Conservation (phyloP, 306 rosid genomes). For the Trifolium dubium region DNA sequence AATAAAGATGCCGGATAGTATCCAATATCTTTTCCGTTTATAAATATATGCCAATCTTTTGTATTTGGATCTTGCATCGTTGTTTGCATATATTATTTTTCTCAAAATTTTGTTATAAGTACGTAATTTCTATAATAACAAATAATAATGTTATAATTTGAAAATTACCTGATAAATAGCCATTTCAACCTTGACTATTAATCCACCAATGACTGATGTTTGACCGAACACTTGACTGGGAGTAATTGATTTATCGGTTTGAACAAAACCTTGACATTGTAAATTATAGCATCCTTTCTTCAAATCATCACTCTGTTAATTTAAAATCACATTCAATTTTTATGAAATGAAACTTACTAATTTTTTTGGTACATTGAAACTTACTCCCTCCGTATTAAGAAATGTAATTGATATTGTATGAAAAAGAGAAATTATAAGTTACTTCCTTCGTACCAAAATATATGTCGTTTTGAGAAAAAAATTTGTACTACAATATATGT, state of each 20-base stretch:
- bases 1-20: conserved; percentile 1
- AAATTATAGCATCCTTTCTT: not conserved
- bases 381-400: no score
- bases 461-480: no score
- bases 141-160: not conserved
- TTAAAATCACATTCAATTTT: no score
- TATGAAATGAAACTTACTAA: no score
- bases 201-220: not conserved
- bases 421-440: no score
- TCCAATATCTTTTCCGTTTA: not conserved
- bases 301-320: not conserved
- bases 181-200: not conserved
- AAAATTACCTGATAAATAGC: not conserved
- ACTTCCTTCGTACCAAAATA: no score
- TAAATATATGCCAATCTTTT: not conserved
- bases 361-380: no score
- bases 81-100: no score
- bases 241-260: not conserved
- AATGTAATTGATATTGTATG: no score
- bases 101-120: no score
- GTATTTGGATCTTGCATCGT: not conserved
- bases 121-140: no score
- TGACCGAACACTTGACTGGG: not conserved
- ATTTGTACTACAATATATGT: no score
- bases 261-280: not conserved